These are phyloP conservation scores for Eucalyptus decipiens DNA, from an alignment of 345 rosid genomes.

Conservation along the genomic window DNA sequence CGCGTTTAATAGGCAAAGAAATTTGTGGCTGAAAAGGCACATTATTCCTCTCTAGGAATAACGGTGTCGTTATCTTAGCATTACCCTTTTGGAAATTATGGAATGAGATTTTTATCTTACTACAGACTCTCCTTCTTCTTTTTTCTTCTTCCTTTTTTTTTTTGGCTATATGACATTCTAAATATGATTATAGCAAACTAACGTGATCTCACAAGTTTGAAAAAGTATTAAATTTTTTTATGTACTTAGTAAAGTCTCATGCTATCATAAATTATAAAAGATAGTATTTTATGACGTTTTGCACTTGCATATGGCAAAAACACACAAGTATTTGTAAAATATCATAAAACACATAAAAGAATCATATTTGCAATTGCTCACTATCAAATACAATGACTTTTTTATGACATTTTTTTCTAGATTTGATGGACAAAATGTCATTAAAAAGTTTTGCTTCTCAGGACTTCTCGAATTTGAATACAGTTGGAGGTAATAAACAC, in stretches of 20 bases:
- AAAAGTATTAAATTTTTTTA: no score
- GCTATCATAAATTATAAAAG: no score
- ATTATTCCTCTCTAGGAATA: no score
- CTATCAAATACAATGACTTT: neutral
- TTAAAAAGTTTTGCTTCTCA: neutral
- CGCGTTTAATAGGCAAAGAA: no score
- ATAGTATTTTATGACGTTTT: neutral
- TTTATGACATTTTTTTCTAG: neutral
- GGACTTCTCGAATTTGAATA: neutral
- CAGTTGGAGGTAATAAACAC: neutral
- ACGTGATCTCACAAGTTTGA: neutral
- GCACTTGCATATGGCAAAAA: neutral
- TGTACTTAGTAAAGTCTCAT: neutral
- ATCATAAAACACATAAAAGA: neutral
- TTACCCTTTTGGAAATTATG: no score
- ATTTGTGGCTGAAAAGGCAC: no score
- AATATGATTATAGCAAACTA: neutral
- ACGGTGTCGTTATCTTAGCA: no score
- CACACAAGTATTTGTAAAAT: neutral
- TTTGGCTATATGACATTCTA: neutral
- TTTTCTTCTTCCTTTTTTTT: accelerated
- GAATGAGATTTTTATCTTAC: no score
- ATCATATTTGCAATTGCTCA: neutral
- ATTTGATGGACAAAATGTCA: accelerated
- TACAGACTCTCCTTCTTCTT: neutral